A percentile compares a stretch with the other conserved stretches of the same genome.
phyloP scores from a whole-genome alignment of 768 basidiomycete genomes.

The Rhodocollybia butyracea region DNA sequence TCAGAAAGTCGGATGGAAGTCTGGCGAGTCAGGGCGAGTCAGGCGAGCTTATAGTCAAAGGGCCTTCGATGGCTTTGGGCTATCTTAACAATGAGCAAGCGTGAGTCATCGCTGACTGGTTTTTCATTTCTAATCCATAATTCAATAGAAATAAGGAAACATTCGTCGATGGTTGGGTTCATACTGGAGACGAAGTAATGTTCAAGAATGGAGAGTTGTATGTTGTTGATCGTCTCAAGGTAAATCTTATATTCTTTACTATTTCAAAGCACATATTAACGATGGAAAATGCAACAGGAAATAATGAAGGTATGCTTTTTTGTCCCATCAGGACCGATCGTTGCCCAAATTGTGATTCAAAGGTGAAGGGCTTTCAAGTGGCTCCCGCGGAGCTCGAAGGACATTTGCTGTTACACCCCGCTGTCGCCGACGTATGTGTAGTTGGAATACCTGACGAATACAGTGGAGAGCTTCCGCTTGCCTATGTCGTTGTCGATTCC shows the following conservation, averaged over 20 bases:
- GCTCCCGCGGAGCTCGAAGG: conserved; percentile 69
- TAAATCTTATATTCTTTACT: conserved; percentile 16
- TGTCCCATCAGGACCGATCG: no score
- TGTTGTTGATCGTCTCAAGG: conserved; percentile 74
- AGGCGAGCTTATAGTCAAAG: conserved; percentile 59
- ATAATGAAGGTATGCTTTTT: no score
- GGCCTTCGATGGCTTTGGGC: conserved; percentile 57
- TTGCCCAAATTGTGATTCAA: no score
- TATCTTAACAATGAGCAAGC: conserved; percentile 59
- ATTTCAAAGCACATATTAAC: background rate
- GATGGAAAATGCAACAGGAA: no score
- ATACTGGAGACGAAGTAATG: conserved; percentile 72
- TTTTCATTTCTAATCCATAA: no score
- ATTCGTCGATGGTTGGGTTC: conserved; percentile 57
- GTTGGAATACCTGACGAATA: conserved; percentile 72
- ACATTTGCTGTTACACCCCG: conserved; percentile 56
- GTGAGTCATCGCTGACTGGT: conserved; percentile 33
- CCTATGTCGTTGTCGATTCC: conserved; percentile 56
- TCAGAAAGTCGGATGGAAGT: conserved; percentile 56
- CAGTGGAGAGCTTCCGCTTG: conserved; percentile 71
- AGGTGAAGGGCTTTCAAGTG: conserved; percentile 31
- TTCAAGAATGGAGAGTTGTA: conserved; percentile 61
- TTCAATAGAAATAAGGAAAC: conserved; percentile 68
- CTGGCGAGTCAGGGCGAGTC: conserved; percentile 54
- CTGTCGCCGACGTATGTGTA: conserved; percentile 61